Percentiles rank a stretch among this genome's conserved stretches.
Evolutionary conservation across 2,329 filamentous ascomycete genomes (phyloP).

Genomic region (Hymenoscyphus linearis): DNA sequence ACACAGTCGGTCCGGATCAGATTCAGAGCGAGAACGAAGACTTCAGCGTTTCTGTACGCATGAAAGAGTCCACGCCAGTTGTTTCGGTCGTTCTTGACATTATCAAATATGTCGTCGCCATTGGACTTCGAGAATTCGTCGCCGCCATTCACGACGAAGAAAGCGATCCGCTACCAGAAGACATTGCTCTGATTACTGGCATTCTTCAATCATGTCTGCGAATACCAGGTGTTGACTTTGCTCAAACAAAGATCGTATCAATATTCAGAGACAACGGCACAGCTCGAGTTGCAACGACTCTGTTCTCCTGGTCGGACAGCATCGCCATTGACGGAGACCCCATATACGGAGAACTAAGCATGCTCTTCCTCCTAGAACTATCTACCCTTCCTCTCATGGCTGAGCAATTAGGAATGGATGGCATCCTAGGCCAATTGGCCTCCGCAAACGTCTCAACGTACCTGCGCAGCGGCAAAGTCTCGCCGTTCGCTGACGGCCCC

Average conservation of each 20-base stretch:
- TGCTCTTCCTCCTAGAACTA: conserved; percentile 82
- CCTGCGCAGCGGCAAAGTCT: conserved; percentile 65
- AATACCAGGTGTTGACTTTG: conserved; percentile 69
- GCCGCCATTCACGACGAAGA: conserved; percentile 75
- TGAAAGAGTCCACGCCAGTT: conserved; percentile 31
- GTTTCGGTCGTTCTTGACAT: conserved; percentile 56
- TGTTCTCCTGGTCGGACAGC: conserved; percentile 92
- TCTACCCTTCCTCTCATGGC: conserved; percentile 76
- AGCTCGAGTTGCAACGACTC: conserved; percentile 73
- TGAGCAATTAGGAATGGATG: conserved; percentile 85
- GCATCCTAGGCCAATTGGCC: conserved; percentile 71
- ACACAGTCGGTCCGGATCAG: conserved; percentile 34
- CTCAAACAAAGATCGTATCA: conserved; percentile 64
- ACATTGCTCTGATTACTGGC: conserved; percentile 81
- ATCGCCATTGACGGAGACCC: conserved; percentile 75
- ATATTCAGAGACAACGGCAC: conserved; percentile 67
- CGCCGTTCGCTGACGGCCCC: conserved; percentile 70
- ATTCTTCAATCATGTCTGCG: conserved; percentile 80
- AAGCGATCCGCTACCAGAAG: conserved; percentile 61
- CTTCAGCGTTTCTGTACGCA: conserved; percentile 21
- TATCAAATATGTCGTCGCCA: conserved; percentile 70
- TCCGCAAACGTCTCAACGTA: conserved; percentile 74
- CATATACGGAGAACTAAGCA: conserved; percentile 86
- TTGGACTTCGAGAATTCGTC: conserved; percentile 77
- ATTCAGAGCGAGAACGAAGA: conserved; percentile 20